Base-by-base conservation (phyloP, 1,284 basidiomycete species). In the Ceratobasidium sp. region DNA sequence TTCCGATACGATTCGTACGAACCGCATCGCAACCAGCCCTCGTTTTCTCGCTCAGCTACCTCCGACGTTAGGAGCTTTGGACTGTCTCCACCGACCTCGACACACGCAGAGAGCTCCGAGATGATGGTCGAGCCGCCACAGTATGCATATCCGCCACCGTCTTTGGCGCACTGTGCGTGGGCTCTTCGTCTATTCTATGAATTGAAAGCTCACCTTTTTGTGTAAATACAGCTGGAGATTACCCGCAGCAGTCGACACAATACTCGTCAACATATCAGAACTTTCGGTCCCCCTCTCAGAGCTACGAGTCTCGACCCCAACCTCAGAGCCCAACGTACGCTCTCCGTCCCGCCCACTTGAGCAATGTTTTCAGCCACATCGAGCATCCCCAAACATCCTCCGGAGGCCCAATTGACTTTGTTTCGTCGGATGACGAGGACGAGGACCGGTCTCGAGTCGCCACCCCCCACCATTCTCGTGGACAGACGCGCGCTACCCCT, bases 311-410 rank as follows among this genome's bases (percentile, higher is more conserved):
- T 26, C 71, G 47, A 8, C 56, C n/a, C 51, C 71, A 42, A n/a
- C 28, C 58, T 35, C 56, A 47, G n/a, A 61, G 58, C 60, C 71
- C 71, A 26, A 74, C 71, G 11, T 63, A 63, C 47, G 71, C 60
- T 37, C 58, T 74, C 11, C 71, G 71, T 10, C 71, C 58, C 5
- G 71, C 60, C 20, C 39, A 26, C 2, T 11, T 26, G 15, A 49
- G 31, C 63, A 65, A 51, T 31, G 31, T 54, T 11, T 74, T 74
- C 54, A 74, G 71, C 35, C 71, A 74, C 47, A 74, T 74, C n/a
- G 71, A 74, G 26, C 60, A 74, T n/a, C 71, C 71, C 3, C 33
- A 17, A 42, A 11, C 42, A 10, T 49, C 71, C 11, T 42, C 53
- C 13, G 54, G 11, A 10, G 28, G 39, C 35, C 58, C 33, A 39